phyloP scores from a whole-genome alignment of 208 protist genomes.

The Leishmania gerbilli region DNA sequence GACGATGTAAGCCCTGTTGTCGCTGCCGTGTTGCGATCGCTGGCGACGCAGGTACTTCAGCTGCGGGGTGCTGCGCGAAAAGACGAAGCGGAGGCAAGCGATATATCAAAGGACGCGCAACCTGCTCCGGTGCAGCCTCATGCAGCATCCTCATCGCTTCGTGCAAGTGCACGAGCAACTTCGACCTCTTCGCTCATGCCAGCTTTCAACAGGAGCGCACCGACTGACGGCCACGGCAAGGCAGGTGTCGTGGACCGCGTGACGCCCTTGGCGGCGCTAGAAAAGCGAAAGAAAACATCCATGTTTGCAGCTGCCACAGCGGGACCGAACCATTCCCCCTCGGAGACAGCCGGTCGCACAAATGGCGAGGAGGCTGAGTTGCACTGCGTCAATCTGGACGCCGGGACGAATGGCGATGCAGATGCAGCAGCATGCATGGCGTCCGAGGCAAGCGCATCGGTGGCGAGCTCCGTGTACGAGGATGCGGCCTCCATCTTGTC shows the following conservation, averaged over 20 bases:
- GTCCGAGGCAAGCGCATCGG: constrained; percentile 19
- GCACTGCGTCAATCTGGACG: background rate
- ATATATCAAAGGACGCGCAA: background rate
- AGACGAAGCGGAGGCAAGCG: background rate
- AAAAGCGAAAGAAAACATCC: background rate
- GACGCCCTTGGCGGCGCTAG: background rate
- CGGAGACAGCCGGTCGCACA: background rate
- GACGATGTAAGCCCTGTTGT: constrained; percentile 27
- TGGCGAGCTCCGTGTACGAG: constrained; percentile 31
- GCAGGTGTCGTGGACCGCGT: background rate
- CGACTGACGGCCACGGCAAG: too few species aligned
- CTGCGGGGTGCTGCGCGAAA: constrained; percentile 3
- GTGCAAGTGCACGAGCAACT: background rate
- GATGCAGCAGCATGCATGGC: background rate
- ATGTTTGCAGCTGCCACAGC: background rate
- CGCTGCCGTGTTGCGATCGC: constrained; percentile 39
- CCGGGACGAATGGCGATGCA: background rate
- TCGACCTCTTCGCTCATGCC: background rate
- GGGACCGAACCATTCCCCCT: too few species aligned
- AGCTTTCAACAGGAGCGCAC: background rate
- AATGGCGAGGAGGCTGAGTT: background rate
- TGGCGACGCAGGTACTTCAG: constrained; percentile 50
- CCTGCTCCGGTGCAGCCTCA: background rate
- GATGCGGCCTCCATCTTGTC: constrained; percentile 51
- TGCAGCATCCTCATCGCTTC: background rate